These are phyloP conservation scores for Lecanicillium sp. DNA, from an alignment of 2,329 filamentous ascomycete species.

Conservation along the genomic window DNA sequence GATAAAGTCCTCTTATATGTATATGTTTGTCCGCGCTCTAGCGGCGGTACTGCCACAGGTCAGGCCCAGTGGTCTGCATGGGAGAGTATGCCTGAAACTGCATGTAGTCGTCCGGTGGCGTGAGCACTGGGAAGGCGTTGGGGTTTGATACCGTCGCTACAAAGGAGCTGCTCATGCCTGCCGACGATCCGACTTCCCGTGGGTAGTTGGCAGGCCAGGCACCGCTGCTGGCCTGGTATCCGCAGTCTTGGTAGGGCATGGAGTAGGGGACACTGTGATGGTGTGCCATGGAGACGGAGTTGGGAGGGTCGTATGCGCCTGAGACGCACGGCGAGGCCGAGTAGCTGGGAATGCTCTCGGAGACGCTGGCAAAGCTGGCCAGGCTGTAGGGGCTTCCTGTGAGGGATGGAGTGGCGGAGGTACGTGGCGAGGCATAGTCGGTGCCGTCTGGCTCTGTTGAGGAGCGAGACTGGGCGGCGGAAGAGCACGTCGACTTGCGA, in stretches of 20 bases:
- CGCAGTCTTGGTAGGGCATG: slow-evolving; percentile 7
- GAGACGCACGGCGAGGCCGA: background rate
- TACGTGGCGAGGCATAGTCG: slow-evolving; percentile 2
- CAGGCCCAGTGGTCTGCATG: slow-evolving; percentile 1
- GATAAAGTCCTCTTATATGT: too few relatives aligned
- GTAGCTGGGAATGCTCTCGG: background rate
- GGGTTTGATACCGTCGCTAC: slow-evolving; percentile 5
- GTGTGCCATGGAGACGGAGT: background rate
- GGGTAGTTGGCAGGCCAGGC: slow-evolving; percentile 3
- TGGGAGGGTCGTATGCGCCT: background rate
- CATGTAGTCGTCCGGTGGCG: slow-evolving; percentile 12
- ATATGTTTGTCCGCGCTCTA: background rate
- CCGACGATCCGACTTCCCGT: background rate
- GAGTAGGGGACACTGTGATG: background rate
- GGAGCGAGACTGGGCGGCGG: background rate
- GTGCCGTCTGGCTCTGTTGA: slow-evolving; percentile 6
- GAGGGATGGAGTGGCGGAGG: background rate
- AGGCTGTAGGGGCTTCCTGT: slow-evolving; percentile 11
- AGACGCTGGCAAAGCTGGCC: slow-evolving; percentile 3
- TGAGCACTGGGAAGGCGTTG: slow-evolving; percentile 4
- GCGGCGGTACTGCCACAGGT: slow-evolving; percentile 13
- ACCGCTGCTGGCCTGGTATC: background rate
- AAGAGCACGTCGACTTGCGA: slow-evolving; percentile 8
- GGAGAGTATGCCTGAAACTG: slow-evolving; percentile 7
- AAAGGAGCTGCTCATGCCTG: slow-evolving; percentile 1